Evolutionary conservation across 2,329 filamentous ascomycete genomes (phyloP).

Genomic region (Colletotrichum sansevieriae): DNA sequence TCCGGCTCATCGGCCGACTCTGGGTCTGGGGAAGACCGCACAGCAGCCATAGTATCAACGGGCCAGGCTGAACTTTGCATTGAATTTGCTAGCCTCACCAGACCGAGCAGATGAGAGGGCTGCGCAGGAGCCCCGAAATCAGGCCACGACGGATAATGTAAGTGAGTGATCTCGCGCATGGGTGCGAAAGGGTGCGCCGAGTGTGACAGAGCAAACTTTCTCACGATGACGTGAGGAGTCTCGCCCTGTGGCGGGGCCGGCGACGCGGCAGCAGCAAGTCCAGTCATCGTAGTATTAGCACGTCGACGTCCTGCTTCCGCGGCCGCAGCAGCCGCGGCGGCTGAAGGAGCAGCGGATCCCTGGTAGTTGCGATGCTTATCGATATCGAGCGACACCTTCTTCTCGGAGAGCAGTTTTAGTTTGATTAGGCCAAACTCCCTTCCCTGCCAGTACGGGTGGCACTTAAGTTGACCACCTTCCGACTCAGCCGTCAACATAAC

Average conservation of each 20-base stretch:
- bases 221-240: slow-evolving; percentile 81
- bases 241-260: slow-evolving; percentile 59
- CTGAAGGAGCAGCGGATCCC: slow-evolving; percentile 41
- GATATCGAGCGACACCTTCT: slow-evolving; percentile 82
- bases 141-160: slow-evolving; percentile 97
- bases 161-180: slow-evolving; percentile 91
- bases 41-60: slow-evolving; percentile 57
- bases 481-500: slow-evolving; percentile 97
- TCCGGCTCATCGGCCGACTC: slow-evolving; percentile 70
- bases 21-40: slow-evolving; percentile 46
- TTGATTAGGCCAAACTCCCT: slow-evolving; percentile 83
- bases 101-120: slow-evolving; percentile 84
- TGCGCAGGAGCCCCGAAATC: slow-evolving; percentile 95
- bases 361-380: slow-evolving; percentile 59
- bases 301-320: slow-evolving; percentile 45
- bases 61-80: slow-evolving; percentile 73
- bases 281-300: slow-evolving; percentile 51
- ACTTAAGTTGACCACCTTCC: slow-evolving; percentile 94
- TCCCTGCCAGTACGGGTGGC: slow-evolving; percentile 91
- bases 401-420: slow-evolving; percentile 84
- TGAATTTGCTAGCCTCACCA: slow-evolving; percentile 89
- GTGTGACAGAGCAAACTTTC: slow-evolving; percentile 89
- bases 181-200: slow-evolving; percentile 82
- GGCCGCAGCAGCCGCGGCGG: slow-evolving; percentile 15
- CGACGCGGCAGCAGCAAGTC: slow-evolving; percentile 45